These are phyloP conservation scores for Fraxinus pennsylvanica DNA, from an alignment of 257 asterid genomes.

Conservation along the genomic window DNA sequence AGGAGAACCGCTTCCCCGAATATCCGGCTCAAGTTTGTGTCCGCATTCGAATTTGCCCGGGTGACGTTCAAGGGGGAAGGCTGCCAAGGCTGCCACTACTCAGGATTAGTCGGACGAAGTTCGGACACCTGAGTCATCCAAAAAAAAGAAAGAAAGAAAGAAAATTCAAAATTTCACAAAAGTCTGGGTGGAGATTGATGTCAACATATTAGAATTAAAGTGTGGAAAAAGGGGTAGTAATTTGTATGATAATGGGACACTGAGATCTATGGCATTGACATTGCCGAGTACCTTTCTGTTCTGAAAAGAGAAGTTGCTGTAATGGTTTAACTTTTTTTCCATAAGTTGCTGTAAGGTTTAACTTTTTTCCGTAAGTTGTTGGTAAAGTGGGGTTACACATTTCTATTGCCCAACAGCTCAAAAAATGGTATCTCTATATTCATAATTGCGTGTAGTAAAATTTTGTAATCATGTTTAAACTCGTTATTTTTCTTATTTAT, in stretches of 20 bases:
- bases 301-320: conserved; percentile 34
- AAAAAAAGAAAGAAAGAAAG: too few species aligned
- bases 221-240: conserved; percentile 23
- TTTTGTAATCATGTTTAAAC: background rate
- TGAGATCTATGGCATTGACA: conserved; percentile 69
- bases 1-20: too few species aligned
- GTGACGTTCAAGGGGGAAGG: too few species aligned
- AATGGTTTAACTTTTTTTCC: conserved; percentile 33
- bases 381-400: conserved; percentile 39
- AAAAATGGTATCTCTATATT: conserved; percentile 30
- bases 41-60: too few species aligned
- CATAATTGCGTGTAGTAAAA: background rate
- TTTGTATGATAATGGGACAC: conserved; percentile 55
- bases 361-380: conserved; percentile 35
- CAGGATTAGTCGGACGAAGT: too few species aligned
- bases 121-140: too few species aligned
- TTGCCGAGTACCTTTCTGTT: conserved; percentile 41
- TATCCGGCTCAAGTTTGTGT: too few species aligned
- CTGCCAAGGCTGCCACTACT: too few species aligned
- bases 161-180: background rate
- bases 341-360: conserved; percentile 27
- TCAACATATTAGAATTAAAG: conserved; percentile 26
- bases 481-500: too few species aligned
- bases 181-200: conserved; percentile 23
- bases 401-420: conserved; percentile 39